Conservation (phyloP, 2,329 filamentous ascomycete species). For the Penicillium expansum region DNA sequence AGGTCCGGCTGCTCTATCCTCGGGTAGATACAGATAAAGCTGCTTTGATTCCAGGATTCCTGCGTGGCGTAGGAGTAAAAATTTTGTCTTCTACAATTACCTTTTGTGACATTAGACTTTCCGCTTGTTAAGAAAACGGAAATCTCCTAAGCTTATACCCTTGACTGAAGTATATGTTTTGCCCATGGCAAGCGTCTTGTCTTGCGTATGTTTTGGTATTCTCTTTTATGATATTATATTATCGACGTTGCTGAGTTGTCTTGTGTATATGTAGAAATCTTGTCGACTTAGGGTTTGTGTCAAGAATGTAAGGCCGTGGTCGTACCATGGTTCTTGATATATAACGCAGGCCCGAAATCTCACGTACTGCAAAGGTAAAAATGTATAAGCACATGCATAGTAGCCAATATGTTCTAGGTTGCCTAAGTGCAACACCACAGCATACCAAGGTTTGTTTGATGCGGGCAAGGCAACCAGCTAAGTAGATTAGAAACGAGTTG, state of each 20-base stretch:
- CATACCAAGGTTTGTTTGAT: background rate
- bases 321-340: conserved; percentile 4
- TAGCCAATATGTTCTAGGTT: background rate
- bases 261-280: background rate
- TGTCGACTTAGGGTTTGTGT: background rate
- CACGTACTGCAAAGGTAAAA: background rate
- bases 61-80: background rate
- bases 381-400: background rate
- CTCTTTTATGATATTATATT: no score
- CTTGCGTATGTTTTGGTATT: background rate
- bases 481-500: background rate
- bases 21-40: background rate
- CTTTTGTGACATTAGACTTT: background rate
- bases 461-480: background rate
- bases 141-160: background rate
- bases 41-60: background rate
- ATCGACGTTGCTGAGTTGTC: background rate
- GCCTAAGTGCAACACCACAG: no score
- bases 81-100: background rate
- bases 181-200: background rate
- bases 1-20: background rate
- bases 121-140: background rate
- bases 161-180: background rate
- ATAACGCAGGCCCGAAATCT: background rate
- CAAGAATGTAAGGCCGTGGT: background rate